Evolutionary conservation across 768 basidiomycete genomes (phyloP).

Genomic region (Amanita thiersii): DNA sequence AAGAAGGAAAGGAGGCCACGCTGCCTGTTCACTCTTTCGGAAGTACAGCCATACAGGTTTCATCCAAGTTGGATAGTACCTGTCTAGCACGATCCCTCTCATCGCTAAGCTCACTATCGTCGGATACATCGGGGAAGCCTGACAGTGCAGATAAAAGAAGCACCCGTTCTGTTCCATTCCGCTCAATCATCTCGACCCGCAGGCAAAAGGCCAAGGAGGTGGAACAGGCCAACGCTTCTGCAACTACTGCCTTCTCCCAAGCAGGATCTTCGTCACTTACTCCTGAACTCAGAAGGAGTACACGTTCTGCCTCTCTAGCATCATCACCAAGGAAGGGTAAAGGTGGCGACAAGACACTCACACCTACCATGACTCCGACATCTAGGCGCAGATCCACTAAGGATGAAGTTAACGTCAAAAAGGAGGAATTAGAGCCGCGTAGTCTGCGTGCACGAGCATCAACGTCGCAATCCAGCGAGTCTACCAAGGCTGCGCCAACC

Average conservation of each 20-base stretch:
- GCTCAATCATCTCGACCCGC: constrained; percentile 54
- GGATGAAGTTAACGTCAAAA: constrained; percentile 32
- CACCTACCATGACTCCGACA: constrained; percentile 22
- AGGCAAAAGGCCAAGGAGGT: constrained; percentile 35
- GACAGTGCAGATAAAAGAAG: background rate
- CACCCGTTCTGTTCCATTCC: constrained; percentile 29
- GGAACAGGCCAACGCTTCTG: constrained; percentile 15
- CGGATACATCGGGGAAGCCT: background rate
- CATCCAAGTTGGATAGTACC: background rate
- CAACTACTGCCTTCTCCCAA: constrained; percentile 13
- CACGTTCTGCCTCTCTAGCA: constrained; percentile 24
- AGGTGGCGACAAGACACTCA: constrained; percentile 24
- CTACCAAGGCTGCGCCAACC: constrained; percentile 24
- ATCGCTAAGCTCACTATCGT: constrained; percentile 34
- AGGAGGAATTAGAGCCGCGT: constrained; percentile 44
- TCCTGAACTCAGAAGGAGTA: constrained; percentile 21
- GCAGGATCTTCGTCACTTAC: constrained; percentile 8
- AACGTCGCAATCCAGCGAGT: constrained; percentile 9
- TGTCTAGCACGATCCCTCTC: constrained; percentile 28
- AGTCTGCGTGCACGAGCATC: constrained; percentile 42
- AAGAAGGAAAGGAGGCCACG: too few species aligned
- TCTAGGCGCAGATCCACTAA: constrained; percentile 17
- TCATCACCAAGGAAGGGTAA: constrained; percentile 23
- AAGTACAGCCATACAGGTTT: background rate
- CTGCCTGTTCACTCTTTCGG: too few species aligned